Evolutionary conservation across 2,329 filamentous ascomycete species (phyloP).

Genomic region (Stagonosporopsis vannaccii): DNA sequence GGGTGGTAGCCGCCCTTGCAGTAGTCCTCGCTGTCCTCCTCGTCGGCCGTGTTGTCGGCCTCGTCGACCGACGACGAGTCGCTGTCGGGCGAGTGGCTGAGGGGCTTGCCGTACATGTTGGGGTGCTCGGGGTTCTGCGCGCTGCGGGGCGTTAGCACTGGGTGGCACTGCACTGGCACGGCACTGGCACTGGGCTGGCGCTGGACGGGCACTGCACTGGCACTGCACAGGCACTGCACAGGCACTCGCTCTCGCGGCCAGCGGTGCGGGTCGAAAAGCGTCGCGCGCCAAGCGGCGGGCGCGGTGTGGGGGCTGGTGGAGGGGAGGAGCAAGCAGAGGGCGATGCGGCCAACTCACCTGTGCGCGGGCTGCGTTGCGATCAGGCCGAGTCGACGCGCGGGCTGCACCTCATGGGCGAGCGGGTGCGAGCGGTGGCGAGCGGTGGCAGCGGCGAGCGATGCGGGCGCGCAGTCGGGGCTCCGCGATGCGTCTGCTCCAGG

Average conservation of each 20-base stretch:
- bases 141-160: conserved; percentile 33
- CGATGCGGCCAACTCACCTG: conserved; percentile 7
- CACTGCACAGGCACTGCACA: too few species aligned
- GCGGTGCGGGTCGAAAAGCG: neutral
- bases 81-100: conserved; percentile 78
- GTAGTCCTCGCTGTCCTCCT: conserved; percentile 99
- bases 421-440: conserved; percentile 10
- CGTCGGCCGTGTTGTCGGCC: conserved; percentile 91
- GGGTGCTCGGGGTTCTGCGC: conserved; percentile 59
- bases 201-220: too few species aligned
- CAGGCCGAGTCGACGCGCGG: conserved; percentile 15
- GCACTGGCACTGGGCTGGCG: too few species aligned
- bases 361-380: conserved; percentile 32
- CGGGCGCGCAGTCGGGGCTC: neutral
- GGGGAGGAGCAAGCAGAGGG: too few species aligned
- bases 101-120: conserved; percentile 61
- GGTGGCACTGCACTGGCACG: too few species aligned
- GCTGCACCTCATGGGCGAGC: conserved; percentile 12
- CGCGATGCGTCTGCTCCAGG: neutral
- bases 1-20: conserved; percentile 99
- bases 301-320: neutral
- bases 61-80: conserved; percentile 80
- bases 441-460: conserved; percentile 10
- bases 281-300: conserved; percentile 4
- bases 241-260: too few species aligned